These are phyloP conservation scores for Colletotrichum sp. DNA, from an alignment of 2,329 filamentous ascomycete species.

Conservation along the genomic window DNA sequence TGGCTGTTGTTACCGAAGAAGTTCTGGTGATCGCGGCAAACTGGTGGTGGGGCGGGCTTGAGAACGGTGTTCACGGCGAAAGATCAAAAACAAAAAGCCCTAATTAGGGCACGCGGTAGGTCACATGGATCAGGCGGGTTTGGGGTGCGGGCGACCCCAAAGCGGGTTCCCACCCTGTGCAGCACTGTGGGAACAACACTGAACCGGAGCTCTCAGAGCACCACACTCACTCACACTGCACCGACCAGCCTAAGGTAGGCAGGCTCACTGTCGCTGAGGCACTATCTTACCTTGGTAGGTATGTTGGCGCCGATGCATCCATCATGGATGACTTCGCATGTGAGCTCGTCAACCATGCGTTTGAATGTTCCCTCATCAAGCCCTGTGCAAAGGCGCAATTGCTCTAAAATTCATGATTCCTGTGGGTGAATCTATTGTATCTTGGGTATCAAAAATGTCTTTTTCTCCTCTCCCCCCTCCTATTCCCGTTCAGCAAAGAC, in stretches of 20 bases:
- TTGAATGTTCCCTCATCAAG: not conserved
- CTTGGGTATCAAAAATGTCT: not conserved
- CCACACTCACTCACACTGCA: not conserved
- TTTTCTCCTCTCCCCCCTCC: not conserved
- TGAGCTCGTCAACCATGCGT: not conserved
- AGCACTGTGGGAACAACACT: not conserved
- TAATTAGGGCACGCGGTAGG: constrained; percentile 18
- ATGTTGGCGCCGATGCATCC: not conserved
- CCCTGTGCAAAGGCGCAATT: not conserved
- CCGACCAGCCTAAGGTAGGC: not conserved
- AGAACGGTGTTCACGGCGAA: constrained; percentile 13
- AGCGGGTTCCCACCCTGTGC: not conserved
- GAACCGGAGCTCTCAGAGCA: not conserved
- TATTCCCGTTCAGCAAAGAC: not conserved
- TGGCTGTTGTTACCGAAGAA: constrained; percentile 32
- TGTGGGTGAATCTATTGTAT: not conserved
- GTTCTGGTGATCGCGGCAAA: constrained; percentile 22
- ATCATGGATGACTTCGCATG: not conserved
- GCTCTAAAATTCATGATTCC: not conserved
- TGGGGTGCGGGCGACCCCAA: not conserved
- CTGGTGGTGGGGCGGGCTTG: constrained; percentile 16
- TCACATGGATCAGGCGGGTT: not conserved
- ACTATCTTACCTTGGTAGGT: not conserved
- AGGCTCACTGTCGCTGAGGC: no score
- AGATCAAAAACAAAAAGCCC: constrained; percentile 10